These are phyloP conservation scores for Fusarium goolgardi DNA, from an alignment of 2,329 filamentous ascomycete genomes.

Conservation along the genomic window DNA sequence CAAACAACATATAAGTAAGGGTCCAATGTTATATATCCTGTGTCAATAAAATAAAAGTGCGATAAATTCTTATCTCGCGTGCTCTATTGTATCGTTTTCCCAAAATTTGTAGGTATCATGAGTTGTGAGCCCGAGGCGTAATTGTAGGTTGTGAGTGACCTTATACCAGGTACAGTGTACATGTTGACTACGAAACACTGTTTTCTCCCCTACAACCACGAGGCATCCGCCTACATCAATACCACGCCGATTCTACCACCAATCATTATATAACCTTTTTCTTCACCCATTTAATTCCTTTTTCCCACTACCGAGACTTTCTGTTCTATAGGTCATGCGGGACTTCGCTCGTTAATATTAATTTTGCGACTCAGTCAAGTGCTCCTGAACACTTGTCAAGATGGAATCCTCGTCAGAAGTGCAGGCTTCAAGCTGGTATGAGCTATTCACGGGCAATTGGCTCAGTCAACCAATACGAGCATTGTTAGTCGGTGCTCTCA, in stretches of 20 bases:
- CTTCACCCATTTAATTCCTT: neutral
- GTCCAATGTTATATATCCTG: neutral
- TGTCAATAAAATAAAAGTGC: neutral
- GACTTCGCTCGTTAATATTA: too few species aligned
- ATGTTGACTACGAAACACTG: conserved; percentile 19
- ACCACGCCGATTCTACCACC: conserved; percentile 9
- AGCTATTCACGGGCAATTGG: neutral
- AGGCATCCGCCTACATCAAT: conserved; percentile 22
- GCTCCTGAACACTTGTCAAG: conserved; percentile 45
- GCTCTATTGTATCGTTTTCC: neutral
- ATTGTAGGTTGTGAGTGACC: neutral
- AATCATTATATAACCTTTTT: conserved; percentile 8
- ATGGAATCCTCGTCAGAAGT: conserved; percentile 30
- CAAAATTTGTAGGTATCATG: neutral
- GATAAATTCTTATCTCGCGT: neutral
- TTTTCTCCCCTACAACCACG: conserved; percentile 19
- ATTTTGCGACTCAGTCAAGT: neutral
- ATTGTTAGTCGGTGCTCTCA: neutral
- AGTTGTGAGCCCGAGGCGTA: neutral
- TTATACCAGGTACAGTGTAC: conserved; percentile 28
- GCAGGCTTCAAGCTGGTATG: neutral
- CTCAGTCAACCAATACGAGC: neutral
- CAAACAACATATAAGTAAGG: neutral
- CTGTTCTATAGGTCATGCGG: neutral
- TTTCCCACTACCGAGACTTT: neutral